Percentiles rank a stretch among this genome's conserved stretches.
Evolutionary conservation across 2,329 filamentous ascomycete genomes (phyloP).

Genomic region (Ramichloridium luteum): DNA sequence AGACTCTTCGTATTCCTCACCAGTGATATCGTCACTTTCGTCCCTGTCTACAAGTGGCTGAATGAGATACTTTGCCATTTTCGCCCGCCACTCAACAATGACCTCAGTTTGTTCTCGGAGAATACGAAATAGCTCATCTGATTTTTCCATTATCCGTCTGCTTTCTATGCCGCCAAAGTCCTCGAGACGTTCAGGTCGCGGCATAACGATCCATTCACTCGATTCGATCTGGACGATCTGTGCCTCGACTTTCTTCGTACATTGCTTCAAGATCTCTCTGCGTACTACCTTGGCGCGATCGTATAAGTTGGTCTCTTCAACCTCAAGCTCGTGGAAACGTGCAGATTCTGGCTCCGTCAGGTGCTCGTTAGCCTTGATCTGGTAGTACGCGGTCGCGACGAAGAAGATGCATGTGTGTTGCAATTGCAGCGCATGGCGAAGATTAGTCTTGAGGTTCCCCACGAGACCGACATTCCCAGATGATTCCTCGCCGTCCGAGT

Average conservation of each 20-base stretch:
- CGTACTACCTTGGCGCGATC: slow-evolving; percentile 66
- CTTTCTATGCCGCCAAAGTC: slow-evolving; percentile 61
- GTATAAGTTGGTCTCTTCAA: slow-evolving; percentile 60
- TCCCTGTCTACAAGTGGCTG: slow-evolving; percentile 67
- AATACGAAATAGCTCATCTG: slow-evolving; percentile 51
- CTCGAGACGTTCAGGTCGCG: slow-evolving; percentile 35
- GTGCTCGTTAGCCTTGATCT: slow-evolving; percentile 61
- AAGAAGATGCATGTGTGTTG: slow-evolving; percentile 78
- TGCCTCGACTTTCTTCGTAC: slow-evolving; percentile 45
- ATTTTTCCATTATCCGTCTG: slow-evolving; percentile 49
- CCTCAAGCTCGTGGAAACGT: slow-evolving; percentile 54
- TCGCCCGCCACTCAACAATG: slow-evolving; percentile 62
- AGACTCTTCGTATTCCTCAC: slow-evolving; percentile 81
- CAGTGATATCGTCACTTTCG: slow-evolving; percentile 57
- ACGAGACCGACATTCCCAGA: too few species aligned
- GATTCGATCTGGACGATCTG: slow-evolving; percentile 51
- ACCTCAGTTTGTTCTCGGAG: slow-evolving; percentile 61
- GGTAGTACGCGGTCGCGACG: slow-evolving; percentile 68
- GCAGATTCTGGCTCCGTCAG: slow-evolving; percentile 55
- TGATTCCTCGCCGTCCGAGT: slow-evolving; percentile 16
- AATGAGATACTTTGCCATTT: slow-evolving; percentile 58
- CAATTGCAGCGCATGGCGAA: slow-evolving; percentile 64
- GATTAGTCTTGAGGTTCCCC: slow-evolving; percentile 40
- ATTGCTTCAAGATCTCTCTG: slow-evolving; percentile 58
- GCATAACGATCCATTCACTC: slow-evolving; percentile 39